Evolutionary conservation across 2,329 filamentous ascomycete species (phyloP).

Genomic region (Fusarium nelsonii): DNA sequence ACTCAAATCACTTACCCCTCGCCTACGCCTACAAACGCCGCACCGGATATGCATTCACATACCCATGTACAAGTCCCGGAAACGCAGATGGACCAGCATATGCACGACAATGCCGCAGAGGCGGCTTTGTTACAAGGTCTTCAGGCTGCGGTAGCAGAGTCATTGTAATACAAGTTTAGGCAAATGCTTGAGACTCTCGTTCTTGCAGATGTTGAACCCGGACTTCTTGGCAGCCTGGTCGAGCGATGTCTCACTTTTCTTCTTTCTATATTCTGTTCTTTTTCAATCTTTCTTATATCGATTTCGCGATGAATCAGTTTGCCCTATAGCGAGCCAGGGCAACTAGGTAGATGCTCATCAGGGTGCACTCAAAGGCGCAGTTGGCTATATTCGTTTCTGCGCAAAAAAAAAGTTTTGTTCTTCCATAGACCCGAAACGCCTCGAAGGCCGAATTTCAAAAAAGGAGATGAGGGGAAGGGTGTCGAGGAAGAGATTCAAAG

Average conservation of each 20-base stretch:
- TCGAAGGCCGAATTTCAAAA: conserved; percentile 34
- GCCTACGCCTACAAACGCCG: conserved; percentile 32
- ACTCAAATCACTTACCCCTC: conserved; percentile 40
- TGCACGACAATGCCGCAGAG: conserved; percentile 53
- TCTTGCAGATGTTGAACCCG: neutral
- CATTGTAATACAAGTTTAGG: conserved; percentile 29
- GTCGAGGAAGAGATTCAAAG: neutral
- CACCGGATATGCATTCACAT: conserved; percentile 43
- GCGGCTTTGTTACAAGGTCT: conserved; percentile 53
- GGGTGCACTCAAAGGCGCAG: conserved; percentile 10
- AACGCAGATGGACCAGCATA: conserved; percentile 36
- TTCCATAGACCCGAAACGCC: conserved; percentile 37
- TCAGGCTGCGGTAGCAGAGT: conserved; percentile 52
- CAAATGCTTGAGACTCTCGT: neutral
- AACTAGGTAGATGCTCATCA: conserved; percentile 14
- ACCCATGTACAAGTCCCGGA: conserved; percentile 37
- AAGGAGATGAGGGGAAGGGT: neutral
- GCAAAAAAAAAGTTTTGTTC: conserved; percentile 6
- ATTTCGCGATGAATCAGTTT: conserved; percentile 24
- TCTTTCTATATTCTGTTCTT: conserved; percentile 8
- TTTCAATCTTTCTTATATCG: conserved; percentile 15
- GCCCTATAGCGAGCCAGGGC: conserved; percentile 20
- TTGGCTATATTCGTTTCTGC: conserved; percentile 13
- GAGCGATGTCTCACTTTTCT: conserved; percentile 19
- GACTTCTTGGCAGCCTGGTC: neutral